These are phyloP conservation scores for Metschnikowia kofuensis DNA, from an alignment of 805 yeast species.

Conservation along the genomic window DNA sequence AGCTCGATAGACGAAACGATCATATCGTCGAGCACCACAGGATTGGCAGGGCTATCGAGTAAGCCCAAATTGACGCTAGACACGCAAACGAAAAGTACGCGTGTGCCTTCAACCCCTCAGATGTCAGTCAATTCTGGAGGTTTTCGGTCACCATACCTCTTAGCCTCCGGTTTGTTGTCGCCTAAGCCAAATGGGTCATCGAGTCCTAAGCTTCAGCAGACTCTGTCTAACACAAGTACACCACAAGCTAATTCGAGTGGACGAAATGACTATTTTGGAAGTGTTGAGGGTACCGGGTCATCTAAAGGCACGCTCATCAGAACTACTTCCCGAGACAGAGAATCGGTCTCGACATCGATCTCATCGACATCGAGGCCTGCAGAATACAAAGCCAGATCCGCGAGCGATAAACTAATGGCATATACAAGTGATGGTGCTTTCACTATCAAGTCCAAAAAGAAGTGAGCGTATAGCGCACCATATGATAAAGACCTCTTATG, in stretches of 20 bases:
- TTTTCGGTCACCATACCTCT: slow-evolving; percentile 64
- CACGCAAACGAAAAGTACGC: slow-evolving; percentile 22
- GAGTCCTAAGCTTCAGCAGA: slow-evolving; percentile 6
- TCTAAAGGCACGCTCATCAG: slow-evolving; percentile 6
- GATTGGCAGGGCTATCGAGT: slow-evolving; percentile 6
- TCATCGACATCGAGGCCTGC: background rate
- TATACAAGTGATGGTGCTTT: slow-evolving; percentile 41
- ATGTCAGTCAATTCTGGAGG: slow-evolving; percentile 35
- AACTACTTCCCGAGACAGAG: slow-evolving; percentile 2
- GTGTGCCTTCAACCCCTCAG: slow-evolving; percentile 41
- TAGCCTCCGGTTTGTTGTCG: slow-evolving; percentile 60
- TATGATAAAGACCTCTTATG: too few relatives aligned
- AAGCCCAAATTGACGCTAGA: slow-evolving; percentile 33
- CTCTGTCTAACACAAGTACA: slow-evolving; percentile 4
- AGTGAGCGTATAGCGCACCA: background rate
- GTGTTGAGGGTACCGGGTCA: slow-evolving; percentile 2
- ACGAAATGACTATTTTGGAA: slow-evolving; percentile 14
- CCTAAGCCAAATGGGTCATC: slow-evolving; percentile 34
- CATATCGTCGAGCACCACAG: slow-evolving; percentile 22
- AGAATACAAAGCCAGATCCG: background rate
- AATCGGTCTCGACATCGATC: slow-evolving; percentile 1
- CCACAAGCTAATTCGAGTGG: slow-evolving; percentile 7
- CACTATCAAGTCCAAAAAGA: slow-evolving; percentile 33
- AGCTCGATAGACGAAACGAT: slow-evolving; percentile 34
- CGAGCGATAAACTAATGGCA: slow-evolving; percentile 37